Evolutionary conservation across 73 alveolate genomes (phyloP), one percentile per base, ranked within the genome.

Genomic region (Paramecium biaurelia): DNA sequence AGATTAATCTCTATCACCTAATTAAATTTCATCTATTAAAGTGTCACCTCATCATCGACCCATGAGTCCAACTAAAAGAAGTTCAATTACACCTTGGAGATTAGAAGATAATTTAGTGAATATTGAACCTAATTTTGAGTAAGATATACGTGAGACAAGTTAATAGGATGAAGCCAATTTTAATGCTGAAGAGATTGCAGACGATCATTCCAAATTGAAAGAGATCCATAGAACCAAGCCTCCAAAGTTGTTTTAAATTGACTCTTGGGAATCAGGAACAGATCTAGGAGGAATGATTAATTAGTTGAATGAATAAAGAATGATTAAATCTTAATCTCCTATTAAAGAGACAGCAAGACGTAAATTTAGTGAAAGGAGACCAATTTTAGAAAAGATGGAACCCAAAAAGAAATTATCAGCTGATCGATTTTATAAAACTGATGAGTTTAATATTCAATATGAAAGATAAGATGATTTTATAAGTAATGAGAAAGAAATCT

Each of bases 161-260:
- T 18, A 79, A 12, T 20, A 79, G 21, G 90, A 79, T 10, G 76
- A 79, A 79, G 90, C 90, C 14, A 79, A 79, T 45, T 79, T 79
- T 24, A 43, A 79, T 79, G 42, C 90, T 14, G 49, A 79, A 23
- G 90, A 79, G 5, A 79, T 79, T 1, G 76, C 24, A 2, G 90
- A 79, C 23, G 90, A 79, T 43, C 70, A 79, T 79, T n/a, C 76
- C 9, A 41, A 47, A 79, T 47, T 79, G 24, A 42, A 79, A 34
- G 90, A 79, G 21, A 79, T 79, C 5, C 90, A 79, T 43, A 38
- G 49, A 79, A 79, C 35, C 15, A 38, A 42, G 12, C 41, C 18
- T 20, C 90, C 90, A n/a, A 47, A 43, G 23, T 23, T 45, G 23
- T 79, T 79, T 45, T 43, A 79, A 79, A 11, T 21, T 7, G 90